Conservation (phyloP, 176 grass and related monocot genomes). For the Bothriochloa decipiens region DNA sequence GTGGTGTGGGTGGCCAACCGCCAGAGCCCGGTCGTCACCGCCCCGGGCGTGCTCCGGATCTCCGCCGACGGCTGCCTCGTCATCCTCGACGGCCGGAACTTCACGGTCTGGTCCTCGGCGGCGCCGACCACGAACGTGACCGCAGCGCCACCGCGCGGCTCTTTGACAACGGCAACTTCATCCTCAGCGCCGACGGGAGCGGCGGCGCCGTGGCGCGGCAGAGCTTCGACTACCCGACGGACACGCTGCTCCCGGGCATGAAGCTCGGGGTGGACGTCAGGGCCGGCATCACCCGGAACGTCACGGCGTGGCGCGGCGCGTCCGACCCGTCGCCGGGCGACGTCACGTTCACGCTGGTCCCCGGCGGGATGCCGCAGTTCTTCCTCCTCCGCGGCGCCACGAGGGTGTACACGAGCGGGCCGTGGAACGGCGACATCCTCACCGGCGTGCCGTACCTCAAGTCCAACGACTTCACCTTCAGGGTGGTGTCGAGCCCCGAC, state of each 20-base stretch:
- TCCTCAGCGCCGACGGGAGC: constrained; percentile 23
- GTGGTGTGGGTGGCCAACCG: constrained; percentile 66
- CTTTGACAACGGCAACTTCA: constrained; percentile 48
- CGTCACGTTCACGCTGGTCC: constrained; percentile 49
- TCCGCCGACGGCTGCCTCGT: constrained; percentile 36
- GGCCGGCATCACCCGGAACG: constrained; percentile 40
- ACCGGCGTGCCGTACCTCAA: constrained; percentile 47
- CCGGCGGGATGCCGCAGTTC: constrained; percentile 41
- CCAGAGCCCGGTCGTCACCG: constrained; percentile 6
- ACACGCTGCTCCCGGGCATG: constrained; percentile 59
- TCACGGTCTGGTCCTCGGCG: constrained; percentile 39
- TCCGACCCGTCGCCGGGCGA: constrained; percentile 47
- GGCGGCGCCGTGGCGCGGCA: constrained; percentile 46
- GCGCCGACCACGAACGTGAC: constrained; percentile 12
- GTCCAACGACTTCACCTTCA: constrained; percentile 40
- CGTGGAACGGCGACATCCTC: constrained; percentile 54
- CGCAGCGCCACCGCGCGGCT: constrained; percentile 12
- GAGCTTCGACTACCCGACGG: constrained; percentile 68
- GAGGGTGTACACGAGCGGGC: constrained; percentile 43
- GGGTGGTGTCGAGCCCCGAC: not conserved
- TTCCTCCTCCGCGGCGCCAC: constrained; percentile 23
- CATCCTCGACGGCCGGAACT: constrained; percentile 42
- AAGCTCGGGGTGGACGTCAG: constrained; percentile 50
- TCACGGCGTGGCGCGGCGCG: constrained; percentile 53
- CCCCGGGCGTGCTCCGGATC: constrained; percentile 24